Percentiles rank a stretch among this genome's conserved stretches.
Evolutionary conservation across 2,329 filamentous ascomycete genomes (phyloP).

Genomic region (Ilyonectria mors-panacis): DNA sequence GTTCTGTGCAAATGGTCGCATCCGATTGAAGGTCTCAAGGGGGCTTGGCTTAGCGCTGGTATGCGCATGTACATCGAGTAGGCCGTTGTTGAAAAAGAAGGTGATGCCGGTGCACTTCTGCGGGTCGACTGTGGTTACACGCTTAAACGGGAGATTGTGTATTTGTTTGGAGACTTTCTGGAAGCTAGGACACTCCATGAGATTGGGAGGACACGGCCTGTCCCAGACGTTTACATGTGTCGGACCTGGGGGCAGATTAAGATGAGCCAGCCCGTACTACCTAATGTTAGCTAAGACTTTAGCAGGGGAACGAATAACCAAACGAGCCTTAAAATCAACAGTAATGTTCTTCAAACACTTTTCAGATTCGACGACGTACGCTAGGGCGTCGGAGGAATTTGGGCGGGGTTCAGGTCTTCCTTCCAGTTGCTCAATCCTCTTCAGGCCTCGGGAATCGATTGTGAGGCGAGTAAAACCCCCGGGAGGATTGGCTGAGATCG

Average conservation of each 20-base stretch:
- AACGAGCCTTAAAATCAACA: conserved; percentile 11
- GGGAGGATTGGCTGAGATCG: neutral
- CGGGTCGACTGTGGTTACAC: neutral
- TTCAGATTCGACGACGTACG: conserved; percentile 1
- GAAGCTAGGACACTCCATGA: neutral
- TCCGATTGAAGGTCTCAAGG: neutral
- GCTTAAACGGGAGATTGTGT: neutral
- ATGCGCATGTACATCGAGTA: neutral
- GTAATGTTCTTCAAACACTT: conserved; percentile 1
- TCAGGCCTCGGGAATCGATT: conserved; percentile 9
- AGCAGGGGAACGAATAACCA: neutral
- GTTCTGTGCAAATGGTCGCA: neutral
- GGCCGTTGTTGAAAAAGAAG: neutral
- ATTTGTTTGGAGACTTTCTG: neutral
- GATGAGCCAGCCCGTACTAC: conserved; percentile 3
- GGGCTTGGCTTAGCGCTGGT: neutral
- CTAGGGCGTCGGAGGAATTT: neutral
- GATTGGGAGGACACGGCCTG: neutral
- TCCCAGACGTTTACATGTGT: conserved; percentile 1
- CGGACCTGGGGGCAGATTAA: neutral
- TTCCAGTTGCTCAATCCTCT: conserved; percentile 8
- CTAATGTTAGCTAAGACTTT: neutral
- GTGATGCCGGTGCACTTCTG: conserved; percentile 5
- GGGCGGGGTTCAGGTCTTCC: neutral
- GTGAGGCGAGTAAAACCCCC: neutral